Percentiles rank a stretch among this genome's conserved stretches.
phyloP scores from a whole-genome alignment of 495 filamentous ascomycete species.

The Penicillium canescens region DNA sequence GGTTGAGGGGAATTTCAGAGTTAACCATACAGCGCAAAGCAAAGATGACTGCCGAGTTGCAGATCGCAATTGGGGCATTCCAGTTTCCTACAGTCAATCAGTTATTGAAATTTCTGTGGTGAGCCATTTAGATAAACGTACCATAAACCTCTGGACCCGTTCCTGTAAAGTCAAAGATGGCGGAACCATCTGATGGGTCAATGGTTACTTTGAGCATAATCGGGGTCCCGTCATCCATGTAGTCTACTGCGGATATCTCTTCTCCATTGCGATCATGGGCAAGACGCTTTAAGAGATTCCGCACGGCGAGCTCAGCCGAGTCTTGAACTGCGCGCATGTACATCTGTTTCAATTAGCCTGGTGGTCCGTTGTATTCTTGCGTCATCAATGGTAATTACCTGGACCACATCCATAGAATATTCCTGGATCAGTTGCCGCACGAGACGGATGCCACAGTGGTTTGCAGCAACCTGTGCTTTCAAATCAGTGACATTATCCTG shows the following conservation, averaged over 20 bases:
- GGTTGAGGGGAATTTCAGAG: constrained; percentile 90
- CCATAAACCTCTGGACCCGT: constrained; percentile 87
- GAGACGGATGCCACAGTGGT: constrained; percentile 91
- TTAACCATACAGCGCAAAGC: constrained; percentile 76
- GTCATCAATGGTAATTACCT: constrained; percentile 45
- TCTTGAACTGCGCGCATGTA: constrained; percentile 92
- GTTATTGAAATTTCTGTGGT: neutral
- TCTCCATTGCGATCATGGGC: constrained; percentile 67
- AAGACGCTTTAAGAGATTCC: constrained; percentile 73
- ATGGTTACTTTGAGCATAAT: constrained; percentile 80
- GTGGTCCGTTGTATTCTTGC: neutral
- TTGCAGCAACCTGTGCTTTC: constrained; percentile 88
- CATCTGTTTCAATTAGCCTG: constrained; percentile 2
- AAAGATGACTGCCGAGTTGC: constrained; percentile 80
- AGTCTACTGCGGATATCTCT: constrained; percentile 75
- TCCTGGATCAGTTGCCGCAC: constrained; percentile 79
- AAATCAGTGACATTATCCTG: constrained; percentile 92
- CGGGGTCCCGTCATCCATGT: constrained; percentile 89
- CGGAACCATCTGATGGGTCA: constrained; percentile 76
- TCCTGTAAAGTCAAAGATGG: constrained; percentile 79
- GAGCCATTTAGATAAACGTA: neutral
- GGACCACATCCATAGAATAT: constrained; percentile 84
- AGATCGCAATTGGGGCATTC: constrained; percentile 87
- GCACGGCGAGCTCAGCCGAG: constrained; percentile 78
- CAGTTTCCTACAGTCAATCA: constrained; percentile 55